These are phyloP conservation scores for Nepenthes alata DNA, from an alignment of 179 eudicot genomes.

Conservation along the genomic window DNA sequence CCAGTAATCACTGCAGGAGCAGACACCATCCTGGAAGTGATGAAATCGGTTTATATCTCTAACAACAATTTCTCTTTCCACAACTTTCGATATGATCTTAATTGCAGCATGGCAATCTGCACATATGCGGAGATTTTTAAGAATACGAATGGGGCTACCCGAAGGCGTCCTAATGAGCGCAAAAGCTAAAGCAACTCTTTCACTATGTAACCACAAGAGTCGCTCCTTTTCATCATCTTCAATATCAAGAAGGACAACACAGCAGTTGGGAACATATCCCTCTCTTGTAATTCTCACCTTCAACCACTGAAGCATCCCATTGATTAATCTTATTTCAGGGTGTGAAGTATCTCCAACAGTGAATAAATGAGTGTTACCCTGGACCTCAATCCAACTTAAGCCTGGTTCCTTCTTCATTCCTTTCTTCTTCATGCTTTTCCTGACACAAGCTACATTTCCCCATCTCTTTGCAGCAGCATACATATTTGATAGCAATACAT, in stretches of 20 bases:
- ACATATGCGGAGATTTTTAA: conserved; percentile 69
- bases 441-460: conserved; percentile 53
- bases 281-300: conserved; percentile 32
- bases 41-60: conserved; percentile 75
- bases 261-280: conserved; percentile 52
- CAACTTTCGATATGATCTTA: conserved; percentile 45
- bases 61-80: conserved; percentile 47
- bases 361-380: conserved; percentile 50
- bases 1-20: conserved; percentile 80
- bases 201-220: conserved; percentile 65
- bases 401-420: conserved; percentile 57
- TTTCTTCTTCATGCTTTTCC: conserved; percentile 45
- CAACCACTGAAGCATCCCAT: conserved; percentile 56
- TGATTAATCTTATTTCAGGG: conserved; percentile 55
- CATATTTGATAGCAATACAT: conserved; percentile 59
- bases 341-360: conserved; percentile 62
- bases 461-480: conserved; percentile 64
- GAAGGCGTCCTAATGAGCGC: conserved; percentile 60
- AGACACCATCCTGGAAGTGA: conserved; percentile 45
- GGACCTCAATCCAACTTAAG: conserved; percentile 75
- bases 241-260: conserved; percentile 60
- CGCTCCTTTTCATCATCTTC: conserved; percentile 71
- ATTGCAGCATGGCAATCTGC: conserved; percentile 51
- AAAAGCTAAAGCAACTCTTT: conserved; percentile 74
- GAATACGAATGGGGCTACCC: conserved; percentile 52